Conservation (phyloP, 2,329 filamentous ascomycete genomes). For the Trichoderma sp. region DNA sequence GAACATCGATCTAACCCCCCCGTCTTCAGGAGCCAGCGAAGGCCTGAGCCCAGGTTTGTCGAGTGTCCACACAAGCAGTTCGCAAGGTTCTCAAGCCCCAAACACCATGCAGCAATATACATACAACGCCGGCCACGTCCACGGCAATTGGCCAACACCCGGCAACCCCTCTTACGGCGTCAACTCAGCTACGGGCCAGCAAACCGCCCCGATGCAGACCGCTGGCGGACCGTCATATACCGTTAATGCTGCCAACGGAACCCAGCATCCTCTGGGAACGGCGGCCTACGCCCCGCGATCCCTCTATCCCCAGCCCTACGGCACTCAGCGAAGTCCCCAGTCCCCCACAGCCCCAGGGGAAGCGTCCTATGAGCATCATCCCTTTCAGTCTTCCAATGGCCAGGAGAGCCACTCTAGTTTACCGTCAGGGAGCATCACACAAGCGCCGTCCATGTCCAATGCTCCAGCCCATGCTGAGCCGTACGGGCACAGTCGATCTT, state of each 20-base stretch:
- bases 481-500: slow-evolving; percentile 50
- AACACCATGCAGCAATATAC: slow-evolving; percentile 43
- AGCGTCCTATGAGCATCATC: slow-evolving; percentile 64
- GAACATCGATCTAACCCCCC: slow-evolving; percentile 22
- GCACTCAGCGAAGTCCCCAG: slow-evolving; percentile 36
- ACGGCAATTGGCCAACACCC: slow-evolving; percentile 59
- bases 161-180: slow-evolving; percentile 51
- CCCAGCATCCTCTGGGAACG: slow-evolving; percentile 31
- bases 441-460: slow-evolving; percentile 49
- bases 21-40: slow-evolving; percentile 53
- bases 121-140: slow-evolving; percentile 51
- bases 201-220: slow-evolving; percentile 31
- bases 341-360: slow-evolving; percentile 57
- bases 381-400: slow-evolving; percentile 54
- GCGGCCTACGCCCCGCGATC: slow-evolving; percentile 31
- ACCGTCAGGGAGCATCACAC: slow-evolving; percentile 36
- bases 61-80: slow-evolving; percentile 59
- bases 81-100: slow-evolving; percentile 56
- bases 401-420: slow-evolving; percentile 34
- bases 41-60: slow-evolving; percentile 61
- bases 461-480: slow-evolving; percentile 57
- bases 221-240: slow-evolving; percentile 43
- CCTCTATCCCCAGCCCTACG: slow-evolving; percentile 50
- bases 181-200: slow-evolving; percentile 42
- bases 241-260: slow-evolving; percentile 46